A percentile compares a stretch with the other conserved stretches of the same genome.
phyloP scores from a whole-genome alignment of 306 rosid genomes.

The Rosa rugosa region DNA sequence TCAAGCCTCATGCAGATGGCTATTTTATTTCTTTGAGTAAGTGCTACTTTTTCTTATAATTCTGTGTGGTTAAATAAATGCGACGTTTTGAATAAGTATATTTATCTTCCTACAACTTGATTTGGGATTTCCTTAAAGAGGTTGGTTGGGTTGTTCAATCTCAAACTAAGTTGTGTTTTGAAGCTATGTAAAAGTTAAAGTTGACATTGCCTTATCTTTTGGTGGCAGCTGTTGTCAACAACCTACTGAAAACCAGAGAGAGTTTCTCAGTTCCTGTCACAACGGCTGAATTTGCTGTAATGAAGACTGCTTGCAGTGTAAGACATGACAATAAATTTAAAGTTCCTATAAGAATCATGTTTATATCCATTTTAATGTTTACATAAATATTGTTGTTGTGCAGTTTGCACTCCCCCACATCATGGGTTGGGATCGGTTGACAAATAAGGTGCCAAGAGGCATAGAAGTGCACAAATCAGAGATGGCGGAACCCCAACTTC shows the following conservation, averaged over 20 bases:
- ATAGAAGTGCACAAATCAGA: constrained; percentile 36
- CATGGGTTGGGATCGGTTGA: constrained; percentile 82
- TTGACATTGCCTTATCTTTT: background rate
- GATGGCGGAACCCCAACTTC: constrained; percentile 24
- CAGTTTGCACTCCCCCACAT: constrained; percentile 92
- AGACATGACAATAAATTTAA: constrained; percentile 24
- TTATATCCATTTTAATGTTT: background rate
- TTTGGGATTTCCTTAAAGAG: background rate
- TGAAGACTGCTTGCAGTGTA: constrained; percentile 96
- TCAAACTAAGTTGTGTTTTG: background rate
- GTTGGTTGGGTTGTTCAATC: background rate
- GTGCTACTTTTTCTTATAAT: constrained; percentile 7
- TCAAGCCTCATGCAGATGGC: constrained; percentile 68
- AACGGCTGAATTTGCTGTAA: constrained; percentile 76
- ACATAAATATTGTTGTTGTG: constrained; percentile 12
- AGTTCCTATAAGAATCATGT: background rate
- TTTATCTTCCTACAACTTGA: background rate
- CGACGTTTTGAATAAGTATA: background rate
- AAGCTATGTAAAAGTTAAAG: background rate
- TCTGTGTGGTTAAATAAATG: background rate
- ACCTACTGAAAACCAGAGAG: constrained; percentile 56
- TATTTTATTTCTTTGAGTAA: constrained; percentile 84
- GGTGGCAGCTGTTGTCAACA: constrained; percentile 73
- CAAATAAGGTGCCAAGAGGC: constrained; percentile 38
- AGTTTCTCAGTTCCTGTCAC: constrained; percentile 67